These are phyloP conservation scores for Pelargonium nanum DNA, from an alignment of 345 rosid genomes.

Conservation along the genomic window DNA sequence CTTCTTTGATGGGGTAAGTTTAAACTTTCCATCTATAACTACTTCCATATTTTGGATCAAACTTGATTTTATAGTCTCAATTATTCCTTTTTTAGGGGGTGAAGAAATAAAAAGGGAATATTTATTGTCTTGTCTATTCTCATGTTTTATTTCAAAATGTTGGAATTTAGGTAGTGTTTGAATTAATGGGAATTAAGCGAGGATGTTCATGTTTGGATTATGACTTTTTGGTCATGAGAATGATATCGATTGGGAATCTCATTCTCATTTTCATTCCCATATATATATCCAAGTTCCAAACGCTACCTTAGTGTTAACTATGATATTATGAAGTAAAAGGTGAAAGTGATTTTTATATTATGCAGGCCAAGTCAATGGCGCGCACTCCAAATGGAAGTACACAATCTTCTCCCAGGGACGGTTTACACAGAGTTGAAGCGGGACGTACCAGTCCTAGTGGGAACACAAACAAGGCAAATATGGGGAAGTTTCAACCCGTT, in stretches of 20 bases:
- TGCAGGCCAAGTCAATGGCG: slow-evolving; percentile 43
- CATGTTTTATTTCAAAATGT: too few relatives aligned
- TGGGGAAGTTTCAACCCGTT: slow-evolving; percentile 39
- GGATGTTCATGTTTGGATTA: too few relatives aligned
- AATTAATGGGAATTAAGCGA: too few relatives aligned
- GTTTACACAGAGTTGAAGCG: slow-evolving; percentile 25
- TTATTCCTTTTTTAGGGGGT: slow-evolving; percentile 3
- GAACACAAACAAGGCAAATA: slow-evolving; percentile 26
- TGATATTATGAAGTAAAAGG: slow-evolving; percentile 6
- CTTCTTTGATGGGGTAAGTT: slow-evolving; percentile 91
- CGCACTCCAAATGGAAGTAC: slow-evolving; percentile 38
- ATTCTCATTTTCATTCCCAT: too few relatives aligned
- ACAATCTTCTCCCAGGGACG: slow-evolving; percentile 26
- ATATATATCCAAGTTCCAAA: too few relatives aligned
- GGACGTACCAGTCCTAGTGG: slow-evolving; percentile 24
- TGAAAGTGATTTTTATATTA: slow-evolving; percentile 10
- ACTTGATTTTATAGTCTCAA: not conserved
- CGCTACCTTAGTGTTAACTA: too few relatives aligned
- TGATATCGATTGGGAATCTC: too few relatives aligned
- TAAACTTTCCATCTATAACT: slow-evolving; percentile 12
- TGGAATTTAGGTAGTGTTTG: too few relatives aligned
- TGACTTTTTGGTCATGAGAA: too few relatives aligned
- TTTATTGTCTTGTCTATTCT: too few relatives aligned
- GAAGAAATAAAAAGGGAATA: slow-evolving; percentile 4
- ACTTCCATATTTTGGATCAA: not conserved